phyloP scores from a whole-genome alignment of 2,329 filamentous ascomycete genomes.

The Alternaria solani region DNA sequence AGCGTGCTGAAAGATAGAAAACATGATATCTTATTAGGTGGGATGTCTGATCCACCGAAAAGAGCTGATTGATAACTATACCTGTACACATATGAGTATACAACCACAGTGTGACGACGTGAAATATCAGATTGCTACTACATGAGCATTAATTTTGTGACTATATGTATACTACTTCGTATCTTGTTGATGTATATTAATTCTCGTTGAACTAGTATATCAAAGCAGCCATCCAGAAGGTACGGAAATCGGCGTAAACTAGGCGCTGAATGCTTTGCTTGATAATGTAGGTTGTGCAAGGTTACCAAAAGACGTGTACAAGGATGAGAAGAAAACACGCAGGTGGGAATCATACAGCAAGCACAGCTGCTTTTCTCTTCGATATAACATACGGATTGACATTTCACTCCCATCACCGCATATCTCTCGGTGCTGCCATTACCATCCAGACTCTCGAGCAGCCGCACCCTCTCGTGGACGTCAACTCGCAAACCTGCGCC shows the following conservation, averaged over 20 bases:
- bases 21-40: neutral
- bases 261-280: neutral
- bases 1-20: too few relatives aligned
- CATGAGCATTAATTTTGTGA: accelerated
- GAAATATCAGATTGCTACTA: neutral
- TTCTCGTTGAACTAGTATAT: too few relatives aligned
- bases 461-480: neutral
- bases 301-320: neutral
- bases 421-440: too few relatives aligned
- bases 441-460: neutral
- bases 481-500: neutral
- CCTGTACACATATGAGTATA: neutral
- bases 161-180: accelerated
- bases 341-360: neutral
- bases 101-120: neutral
- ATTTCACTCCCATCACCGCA: too few relatives aligned
- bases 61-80: neutral
- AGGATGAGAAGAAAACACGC: too few relatives aligned
- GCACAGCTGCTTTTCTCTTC: neutral
- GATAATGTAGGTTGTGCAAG: accelerated
- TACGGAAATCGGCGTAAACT: too few relatives aligned
- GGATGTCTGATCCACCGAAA: neutral
- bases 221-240: neutral
- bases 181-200: too few relatives aligned
- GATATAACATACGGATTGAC: too few relatives aligned